Conservation (phyloP, 208 protist genomes). For the Sergeia podlipaevii region DNA sequence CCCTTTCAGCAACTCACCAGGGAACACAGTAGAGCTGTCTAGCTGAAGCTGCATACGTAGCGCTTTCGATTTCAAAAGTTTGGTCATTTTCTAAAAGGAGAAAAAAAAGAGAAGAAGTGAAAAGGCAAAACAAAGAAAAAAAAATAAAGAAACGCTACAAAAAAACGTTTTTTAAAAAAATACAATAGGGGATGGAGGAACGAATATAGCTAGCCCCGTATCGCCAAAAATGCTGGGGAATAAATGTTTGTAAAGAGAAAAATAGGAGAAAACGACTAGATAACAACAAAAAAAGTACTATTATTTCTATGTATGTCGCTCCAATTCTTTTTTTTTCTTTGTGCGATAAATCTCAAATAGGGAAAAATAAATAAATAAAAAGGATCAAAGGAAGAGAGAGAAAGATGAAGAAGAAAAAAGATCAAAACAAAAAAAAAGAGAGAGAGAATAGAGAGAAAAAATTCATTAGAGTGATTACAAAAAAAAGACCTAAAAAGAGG, state of each 20-base stretch:
- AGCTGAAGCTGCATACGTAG: slow-evolving; percentile 16
- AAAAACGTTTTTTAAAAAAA: background rate
- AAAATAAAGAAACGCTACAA: background rate
- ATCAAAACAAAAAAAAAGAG: slow-evolving; percentile 5
- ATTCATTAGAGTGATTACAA: background rate
- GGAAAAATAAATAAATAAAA: too few relatives aligned
- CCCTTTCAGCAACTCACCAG: slow-evolving; percentile 24
- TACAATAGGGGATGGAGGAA: too few relatives aligned
- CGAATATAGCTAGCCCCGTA: too few relatives aligned
- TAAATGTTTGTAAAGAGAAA: too few relatives aligned
- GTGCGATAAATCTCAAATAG: too few relatives aligned
- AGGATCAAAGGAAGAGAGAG: too few relatives aligned
- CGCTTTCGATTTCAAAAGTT: background rate
- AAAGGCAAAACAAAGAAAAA: slow-evolving; percentile 1
- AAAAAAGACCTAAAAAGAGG: background rate
- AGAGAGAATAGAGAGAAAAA: slow-evolving; percentile 1
- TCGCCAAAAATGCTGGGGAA: too few relatives aligned
- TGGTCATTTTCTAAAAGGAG: background rate
- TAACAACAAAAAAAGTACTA: too few relatives aligned
- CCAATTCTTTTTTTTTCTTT: too few relatives aligned
- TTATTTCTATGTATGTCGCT: too few relatives aligned
- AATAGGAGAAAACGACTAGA: too few relatives aligned
- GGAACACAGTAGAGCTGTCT: slow-evolving; percentile 12
- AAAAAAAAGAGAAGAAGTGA: background rate
- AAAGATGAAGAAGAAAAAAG: slow-evolving; percentile 1